A percentile compares a stretch with the other conserved stretches of the same genome.
These are phyloP conservation scores for Fraxinus quadrangulata DNA, from an alignment of 257 asterid genomes.

Conservation along the genomic window DNA sequence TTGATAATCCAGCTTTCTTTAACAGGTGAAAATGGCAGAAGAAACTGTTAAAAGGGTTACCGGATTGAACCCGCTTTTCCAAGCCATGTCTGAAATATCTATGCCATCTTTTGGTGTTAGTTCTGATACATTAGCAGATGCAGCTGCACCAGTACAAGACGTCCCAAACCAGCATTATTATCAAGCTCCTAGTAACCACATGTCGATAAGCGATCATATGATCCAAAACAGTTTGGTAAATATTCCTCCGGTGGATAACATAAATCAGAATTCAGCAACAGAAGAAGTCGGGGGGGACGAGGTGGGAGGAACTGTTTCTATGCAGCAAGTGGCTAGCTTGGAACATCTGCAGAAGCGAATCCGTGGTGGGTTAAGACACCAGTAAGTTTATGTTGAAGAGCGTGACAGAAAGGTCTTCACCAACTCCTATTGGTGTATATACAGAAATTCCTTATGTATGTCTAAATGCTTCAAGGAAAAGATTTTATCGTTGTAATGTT, in stretches of 20 bases:
- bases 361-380: conserved; percentile 43
- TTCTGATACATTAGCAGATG: conserved; percentile 62
- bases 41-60: conserved; percentile 87
- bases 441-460: not conserved
- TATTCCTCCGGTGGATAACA: conserved; percentile 29
- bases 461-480: not conserved
- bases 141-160: conserved; percentile 65
- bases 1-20: not conserved
- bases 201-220: conserved; percentile 36
- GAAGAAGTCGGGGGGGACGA: conserved; percentile 34
- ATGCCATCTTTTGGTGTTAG: conserved; percentile 58
- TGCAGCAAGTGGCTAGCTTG: conserved; percentile 93
- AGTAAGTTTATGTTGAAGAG: conserved; percentile 1
- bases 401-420: not conserved
- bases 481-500: not conserved
- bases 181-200: conserved; percentile 34
- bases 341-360: conserved; percentile 88
- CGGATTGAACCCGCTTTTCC: conserved; percentile 79
- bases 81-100: conserved; percentile 81
- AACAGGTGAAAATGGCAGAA: conserved; percentile 96
- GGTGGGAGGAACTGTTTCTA: conserved; percentile 61
- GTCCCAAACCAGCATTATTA: conserved; percentile 56
- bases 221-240: conserved; percentile 40
- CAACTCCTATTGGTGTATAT: not conserved
- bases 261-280: conserved; percentile 32